Evolutionary conservation across 768 basidiomycete genomes (phyloP), one percentile per base, ranked within the genome.

Genomic region (Auricularia sp.): DNA sequence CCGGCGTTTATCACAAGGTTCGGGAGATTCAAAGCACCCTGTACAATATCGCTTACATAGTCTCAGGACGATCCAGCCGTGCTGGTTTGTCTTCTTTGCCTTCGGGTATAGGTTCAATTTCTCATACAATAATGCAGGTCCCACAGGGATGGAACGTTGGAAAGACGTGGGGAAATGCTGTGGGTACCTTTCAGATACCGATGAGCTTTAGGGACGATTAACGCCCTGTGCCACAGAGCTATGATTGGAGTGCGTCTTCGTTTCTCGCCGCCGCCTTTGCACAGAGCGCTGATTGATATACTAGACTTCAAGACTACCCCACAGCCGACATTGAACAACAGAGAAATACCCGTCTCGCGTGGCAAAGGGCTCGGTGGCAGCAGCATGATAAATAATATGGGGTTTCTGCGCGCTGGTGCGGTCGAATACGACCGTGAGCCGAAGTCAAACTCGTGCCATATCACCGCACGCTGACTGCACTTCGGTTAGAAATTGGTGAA

Each of bases 301-400:
- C 39, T 18, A 51, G 47, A 18, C 16, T 51, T 51, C 47, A 21
- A 51, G 14, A 51, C 47, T 6, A 16, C 21, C 11, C 47, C 47
- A 6, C 47, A 51, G 16, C 6, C 14, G 47, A 51, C 6, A 16
- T 16, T 51, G 8, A 3, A 16, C 16, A 16, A 21, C 14, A 8
- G 47, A 6, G 21, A 21, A 16, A 51, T 51, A 8, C 14, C 14
- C 47, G 18, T 34, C 14, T 47, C 36, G 43, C 68, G 72, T 44
- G 73, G 72, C 0, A 74, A 73, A 62, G 69, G 68, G 8, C 61
- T 74, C 6, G 74, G 83, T 1, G 82, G 83, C 3, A 78, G 72
- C 63, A 81, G 81, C 0, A 69, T 69, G 3, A 74, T 81, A 33
- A 84, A 84, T 65, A 78, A 79, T 65, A 70, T 72, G 35, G 56